Percentiles rank a stretch among this genome's conserved stretches.
These are phyloP conservation scores for Coccinonectria pachysandricola DNA, from an alignment of 2,329 filamentous ascomycete genomes.

Conservation along the genomic window DNA sequence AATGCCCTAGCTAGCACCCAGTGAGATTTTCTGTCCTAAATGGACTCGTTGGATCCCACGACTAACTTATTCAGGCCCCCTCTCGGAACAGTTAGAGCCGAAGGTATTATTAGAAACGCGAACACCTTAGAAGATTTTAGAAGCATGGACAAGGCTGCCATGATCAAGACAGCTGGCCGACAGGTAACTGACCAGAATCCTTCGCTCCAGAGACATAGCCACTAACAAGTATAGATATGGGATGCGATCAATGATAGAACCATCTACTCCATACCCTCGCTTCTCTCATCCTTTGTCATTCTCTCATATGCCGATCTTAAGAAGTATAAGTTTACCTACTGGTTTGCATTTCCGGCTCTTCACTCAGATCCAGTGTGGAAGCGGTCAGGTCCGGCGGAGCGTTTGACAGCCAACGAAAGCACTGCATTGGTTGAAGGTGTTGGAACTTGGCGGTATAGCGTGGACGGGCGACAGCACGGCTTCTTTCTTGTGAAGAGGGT, in stretches of 20 bases:
- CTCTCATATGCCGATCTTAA: conserved; percentile 94
- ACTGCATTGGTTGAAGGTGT: conserved; percentile 70
- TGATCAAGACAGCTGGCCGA: conserved; percentile 68
- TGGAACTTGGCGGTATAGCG: conserved; percentile 76
- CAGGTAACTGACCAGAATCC: conserved; percentile 44
- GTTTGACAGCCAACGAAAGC: conserved; percentile 59
- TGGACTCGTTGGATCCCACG: too few species aligned
- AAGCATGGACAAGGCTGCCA: conserved; percentile 65
- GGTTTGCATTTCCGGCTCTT: conserved; percentile 91
- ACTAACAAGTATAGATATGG: conserved; percentile 61
- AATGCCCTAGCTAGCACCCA: conserved; percentile 75
- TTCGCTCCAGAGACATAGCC: not conserved
- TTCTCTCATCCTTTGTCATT: conserved; percentile 79
- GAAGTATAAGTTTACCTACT: conserved; percentile 96
- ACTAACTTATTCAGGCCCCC: conserved; percentile 45
- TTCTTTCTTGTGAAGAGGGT: conserved; percentile 91
- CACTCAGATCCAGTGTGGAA: conserved; percentile 84
- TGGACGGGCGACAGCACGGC: conserved; percentile 76
- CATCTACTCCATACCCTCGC: conserved; percentile 87
- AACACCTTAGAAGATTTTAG: conserved; percentile 94
- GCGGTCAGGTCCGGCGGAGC: conserved; percentile 41
- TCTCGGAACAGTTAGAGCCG: conserved; percentile 66
- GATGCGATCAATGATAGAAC: conserved; percentile 94
- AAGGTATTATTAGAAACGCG: conserved; percentile 90
- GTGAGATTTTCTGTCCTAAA: too few species aligned